Percentiles rank a stretch among this genome's conserved stretches.
Evolutionary conservation across 2,329 filamentous ascomycete species (phyloP).

Genomic region (Alternaria ethzedia): DNA sequence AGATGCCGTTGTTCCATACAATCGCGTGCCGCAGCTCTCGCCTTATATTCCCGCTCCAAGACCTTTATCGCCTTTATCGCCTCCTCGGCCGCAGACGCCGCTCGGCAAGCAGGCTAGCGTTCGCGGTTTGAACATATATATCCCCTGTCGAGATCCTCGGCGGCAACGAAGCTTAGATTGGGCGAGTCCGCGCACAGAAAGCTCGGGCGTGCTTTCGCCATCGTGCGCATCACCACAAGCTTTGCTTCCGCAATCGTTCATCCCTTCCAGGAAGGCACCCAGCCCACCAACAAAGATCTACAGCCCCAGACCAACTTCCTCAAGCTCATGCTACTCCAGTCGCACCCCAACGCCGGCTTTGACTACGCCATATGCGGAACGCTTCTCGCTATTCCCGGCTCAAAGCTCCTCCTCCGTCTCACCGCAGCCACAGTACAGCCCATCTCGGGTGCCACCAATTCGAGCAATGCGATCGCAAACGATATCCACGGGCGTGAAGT

Average conservation of each 20-base stretch:
- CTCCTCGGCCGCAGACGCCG: slow-evolving; percentile 18
- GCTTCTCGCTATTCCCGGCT: slow-evolving; percentile 15
- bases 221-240: slow-evolving; percentile 30
- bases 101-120: slow-evolving; percentile 25
- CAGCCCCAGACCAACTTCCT: slow-evolving; percentile 8
- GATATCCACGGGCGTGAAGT: not conserved
- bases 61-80: slow-evolving; percentile 27
- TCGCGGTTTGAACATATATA: slow-evolving; percentile 29
- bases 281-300: slow-evolving; percentile 22
- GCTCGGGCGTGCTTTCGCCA: slow-evolving; percentile 35
- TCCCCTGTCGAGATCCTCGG: slow-evolving; percentile 20
- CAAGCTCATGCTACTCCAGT: slow-evolving; percentile 11
- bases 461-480: not conserved
- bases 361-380: slow-evolving; percentile 7
- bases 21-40: slow-evolving; percentile 26
- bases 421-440: not conserved
- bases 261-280: slow-evolving; percentile 18
- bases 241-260: slow-evolving; percentile 23
- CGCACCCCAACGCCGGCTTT: slow-evolving; percentile 7
- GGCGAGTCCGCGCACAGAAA: slow-evolving; percentile 35
- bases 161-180: slow-evolving; percentile 9
- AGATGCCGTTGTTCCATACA: slow-evolving; percentile 11
- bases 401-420: not conserved
- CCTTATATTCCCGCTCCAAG: slow-evolving; percentile 27
- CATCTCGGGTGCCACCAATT: not conserved